These are phyloP conservation scores for Penicillium frequentans DNA, from an alignment of 2,329 filamentous ascomycete species.

Conservation along the genomic window DNA sequence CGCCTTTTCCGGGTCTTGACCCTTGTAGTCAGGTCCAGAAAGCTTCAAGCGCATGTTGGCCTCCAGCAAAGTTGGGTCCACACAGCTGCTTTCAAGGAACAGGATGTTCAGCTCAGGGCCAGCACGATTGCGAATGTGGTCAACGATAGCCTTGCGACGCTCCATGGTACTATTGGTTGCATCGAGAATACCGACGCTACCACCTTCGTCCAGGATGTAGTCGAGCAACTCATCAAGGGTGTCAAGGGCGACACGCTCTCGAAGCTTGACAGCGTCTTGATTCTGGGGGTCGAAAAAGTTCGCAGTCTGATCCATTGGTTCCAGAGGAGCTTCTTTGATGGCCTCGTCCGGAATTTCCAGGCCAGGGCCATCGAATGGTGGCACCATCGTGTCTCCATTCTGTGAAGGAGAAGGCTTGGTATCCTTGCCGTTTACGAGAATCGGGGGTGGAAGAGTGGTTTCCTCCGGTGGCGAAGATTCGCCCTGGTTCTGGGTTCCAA, in stretches of 20 bases:
- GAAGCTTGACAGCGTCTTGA: slow-evolving; percentile 72
- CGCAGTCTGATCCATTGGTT: slow-evolving; percentile 80
- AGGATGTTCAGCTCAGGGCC: slow-evolving; percentile 84
- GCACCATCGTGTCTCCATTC: slow-evolving; percentile 27
- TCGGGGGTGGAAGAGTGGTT: slow-evolving; percentile 44
- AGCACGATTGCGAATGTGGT: slow-evolving; percentile 77
- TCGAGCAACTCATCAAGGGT: slow-evolving; percentile 90
- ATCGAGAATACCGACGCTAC: slow-evolving; percentile 91
- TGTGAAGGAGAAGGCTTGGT: slow-evolving; percentile 23
- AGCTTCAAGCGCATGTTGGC: slow-evolving; percentile 97
- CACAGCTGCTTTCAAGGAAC: slow-evolving; percentile 92
- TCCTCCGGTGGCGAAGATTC: slow-evolving; percentile 29
- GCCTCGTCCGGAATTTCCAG: slow-evolving; percentile 16
- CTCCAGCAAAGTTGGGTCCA: slow-evolving; percentile 80
- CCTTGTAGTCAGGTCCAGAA: slow-evolving; percentile 91
- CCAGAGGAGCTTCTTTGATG: slow-evolving; percentile 37
- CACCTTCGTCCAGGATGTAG: slow-evolving; percentile 78
- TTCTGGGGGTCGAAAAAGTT: slow-evolving; percentile 94
- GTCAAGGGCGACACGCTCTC: slow-evolving; percentile 88
- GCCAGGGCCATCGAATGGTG: slow-evolving; percentile 23
- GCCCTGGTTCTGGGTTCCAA: slow-evolving; percentile 27
- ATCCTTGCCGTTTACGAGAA: slow-evolving; percentile 59
- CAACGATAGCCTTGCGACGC: slow-evolving; percentile 78
- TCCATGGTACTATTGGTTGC: slow-evolving; percentile 95
- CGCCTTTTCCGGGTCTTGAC: slow-evolving; percentile 83